Evolutionary conservation across 176 grass and related monocot genomes (phyloP), one percentile per base, ranked within the genome.

Genomic region (Phyllostachys edulis): DNA sequence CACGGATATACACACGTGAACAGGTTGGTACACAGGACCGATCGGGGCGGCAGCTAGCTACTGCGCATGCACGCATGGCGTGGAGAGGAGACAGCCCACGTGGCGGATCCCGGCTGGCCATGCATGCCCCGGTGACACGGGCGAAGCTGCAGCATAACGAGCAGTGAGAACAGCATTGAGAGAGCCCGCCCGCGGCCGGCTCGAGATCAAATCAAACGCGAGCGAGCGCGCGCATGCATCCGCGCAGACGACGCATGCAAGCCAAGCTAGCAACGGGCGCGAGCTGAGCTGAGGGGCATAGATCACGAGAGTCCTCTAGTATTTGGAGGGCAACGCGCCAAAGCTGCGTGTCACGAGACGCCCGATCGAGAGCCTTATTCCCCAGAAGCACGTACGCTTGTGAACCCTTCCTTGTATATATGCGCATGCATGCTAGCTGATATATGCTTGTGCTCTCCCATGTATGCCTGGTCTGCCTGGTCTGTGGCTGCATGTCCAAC

Each of bases 231-330:
- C 0, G 69, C 70, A 63, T 62, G 69, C 70, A 63, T 62, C 55
- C 39, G 39, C 39, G 6, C 39, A 41, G 39, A 41, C 6, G 39
- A 41, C 39, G 39, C 6, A 52, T 38, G 44, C 9, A 59, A n/a
- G 52, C 52, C 59, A 46, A 51, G 45, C 41, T 1, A 21, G 71
- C 47, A 37, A 54, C 69, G 50, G 23, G 23, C 47, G 47, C 47
- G 14, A 50, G 14, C 4, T 1, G 24, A 73, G 70, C 46, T 1
- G 11, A 45, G 5, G 47, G 51, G 5, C 17, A 14, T 26, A 66
- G 72, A 44, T 88, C 86, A 88, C 86, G 86, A 77, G 86, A 77
- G n/a, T 16, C 52, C 79, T 70, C 63, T 88, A 77, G 72, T 50
- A 34, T 61, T 44, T 5, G 72, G 75, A 69, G 51, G 3, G 44